Conservation (phyloP, 805 yeast species). For the Kodamaea kakaduensis region DNA sequence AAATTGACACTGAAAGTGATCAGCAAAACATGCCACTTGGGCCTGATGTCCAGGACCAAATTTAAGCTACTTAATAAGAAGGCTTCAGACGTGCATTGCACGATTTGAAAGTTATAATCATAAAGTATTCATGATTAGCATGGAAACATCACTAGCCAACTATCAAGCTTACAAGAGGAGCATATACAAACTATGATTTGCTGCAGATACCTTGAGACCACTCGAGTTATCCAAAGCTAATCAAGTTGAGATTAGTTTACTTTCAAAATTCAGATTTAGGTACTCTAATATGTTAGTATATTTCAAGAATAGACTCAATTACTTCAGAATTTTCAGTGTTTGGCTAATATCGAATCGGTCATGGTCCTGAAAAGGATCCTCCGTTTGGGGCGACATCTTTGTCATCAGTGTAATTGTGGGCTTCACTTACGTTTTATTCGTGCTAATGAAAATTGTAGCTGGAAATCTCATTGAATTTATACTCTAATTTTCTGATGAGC, state of each 20-base stretch:
- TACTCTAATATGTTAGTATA: constrained; percentile 13
- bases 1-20: no score
- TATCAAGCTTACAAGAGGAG: constrained; percentile 5
- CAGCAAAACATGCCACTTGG: no score
- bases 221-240: not conserved
- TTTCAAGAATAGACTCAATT: constrained; percentile 3
- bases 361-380: constrained; percentile 55
- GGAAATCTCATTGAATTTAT: no score
- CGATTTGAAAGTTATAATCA: constrained; percentile 41
- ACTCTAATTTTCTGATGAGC: no score
- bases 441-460: not conserved
- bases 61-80: not conserved
- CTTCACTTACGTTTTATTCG: constrained; percentile 7
- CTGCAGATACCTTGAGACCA: not conserved
- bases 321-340: constrained; percentile 64
- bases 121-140: constrained; percentile 58
- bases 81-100: constrained; percentile 35
- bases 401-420: constrained; percentile 47
- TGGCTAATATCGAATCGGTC: constrained; percentile 69
- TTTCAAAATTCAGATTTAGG: not conserved
- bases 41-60: no score
- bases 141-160: constrained; percentile 49
- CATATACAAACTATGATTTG: not conserved
- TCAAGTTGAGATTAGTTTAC: not conserved
- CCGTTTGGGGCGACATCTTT: constrained; percentile 75